Evolutionary conservation across 169 alveolate genomes (phyloP).

Genomic region (Cryptosporidium baileyi): DNA sequence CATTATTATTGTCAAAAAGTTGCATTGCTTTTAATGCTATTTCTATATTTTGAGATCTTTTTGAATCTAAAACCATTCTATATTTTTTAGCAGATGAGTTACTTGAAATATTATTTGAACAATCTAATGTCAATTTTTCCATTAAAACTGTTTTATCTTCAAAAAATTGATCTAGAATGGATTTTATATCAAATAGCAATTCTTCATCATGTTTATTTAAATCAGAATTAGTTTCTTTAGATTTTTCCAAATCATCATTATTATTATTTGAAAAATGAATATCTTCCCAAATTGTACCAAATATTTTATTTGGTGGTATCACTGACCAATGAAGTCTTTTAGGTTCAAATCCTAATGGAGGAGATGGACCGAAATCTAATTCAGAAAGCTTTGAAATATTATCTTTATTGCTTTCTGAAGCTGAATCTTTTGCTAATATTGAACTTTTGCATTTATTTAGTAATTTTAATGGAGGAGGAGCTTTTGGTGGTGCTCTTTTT

Average conservation of each 20-base stretch:
- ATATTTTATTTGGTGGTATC: constrained; percentile 51
- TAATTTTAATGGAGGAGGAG: constrained; percentile 33
- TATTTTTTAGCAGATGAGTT: constrained; percentile 9
- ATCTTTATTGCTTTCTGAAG: not conserved
- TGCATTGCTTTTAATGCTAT: constrained; percentile 66
- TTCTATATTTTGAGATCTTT: constrained; percentile 62
- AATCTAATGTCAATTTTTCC: constrained; percentile 13
- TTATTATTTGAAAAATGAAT: not conserved
- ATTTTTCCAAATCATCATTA: not conserved
- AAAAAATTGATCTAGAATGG: constrained; percentile 41
- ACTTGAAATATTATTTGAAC: not conserved
- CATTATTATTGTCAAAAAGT: constrained; percentile 37
- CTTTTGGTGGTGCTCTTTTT: constrained; percentile 48
- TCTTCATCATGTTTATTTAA: not conserved
- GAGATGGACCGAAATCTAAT: constrained; percentile 62
- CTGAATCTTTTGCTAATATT: not conserved
- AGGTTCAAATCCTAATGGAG: constrained; percentile 66
- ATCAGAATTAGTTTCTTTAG: not conserved
- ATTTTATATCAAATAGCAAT: constrained; percentile 15
- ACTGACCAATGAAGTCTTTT: constrained; percentile 67
- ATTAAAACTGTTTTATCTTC: constrained; percentile 21
- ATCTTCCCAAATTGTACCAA: constrained; percentile 68
- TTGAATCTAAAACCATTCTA: constrained; percentile 56
- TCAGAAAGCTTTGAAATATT: constrained; percentile 3
- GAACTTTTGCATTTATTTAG: not conserved